Conservation (phyloP, 2,329 filamentous ascomycete genomes). For the Colletotrichum plurivorum region DNA sequence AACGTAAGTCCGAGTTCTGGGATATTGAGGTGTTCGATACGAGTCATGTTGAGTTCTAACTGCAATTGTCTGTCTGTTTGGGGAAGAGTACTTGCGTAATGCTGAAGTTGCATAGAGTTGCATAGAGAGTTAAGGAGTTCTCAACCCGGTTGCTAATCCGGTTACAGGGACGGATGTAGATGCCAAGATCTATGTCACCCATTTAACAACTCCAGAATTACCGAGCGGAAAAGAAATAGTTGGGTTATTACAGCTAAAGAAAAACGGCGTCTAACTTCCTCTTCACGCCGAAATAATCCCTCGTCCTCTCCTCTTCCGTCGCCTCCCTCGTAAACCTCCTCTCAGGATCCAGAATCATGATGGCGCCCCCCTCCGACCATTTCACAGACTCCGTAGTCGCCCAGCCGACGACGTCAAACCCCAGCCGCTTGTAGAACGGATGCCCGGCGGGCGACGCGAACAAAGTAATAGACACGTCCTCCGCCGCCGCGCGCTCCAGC, state of each 20-base stretch:
- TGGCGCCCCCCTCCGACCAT: neutral
- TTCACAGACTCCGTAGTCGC: neutral
- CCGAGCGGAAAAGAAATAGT: too few relatives aligned
- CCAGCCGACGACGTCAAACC: neutral
- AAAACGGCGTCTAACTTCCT: constrained; percentile 10
- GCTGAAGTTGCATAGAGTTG: too few relatives aligned
- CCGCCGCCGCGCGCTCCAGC: constrained; percentile 1
- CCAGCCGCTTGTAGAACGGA: constrained; percentile 7
- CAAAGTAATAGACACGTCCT: constrained; percentile 1
- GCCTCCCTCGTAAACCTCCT: neutral
- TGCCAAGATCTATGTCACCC: too few relatives aligned
- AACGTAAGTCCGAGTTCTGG: too few relatives aligned
- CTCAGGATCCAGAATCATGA: constrained; percentile 3
- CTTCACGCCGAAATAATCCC: neutral
- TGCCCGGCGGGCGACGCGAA: neutral
- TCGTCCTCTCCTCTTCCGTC: neutral
- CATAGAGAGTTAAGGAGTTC: too few relatives aligned
- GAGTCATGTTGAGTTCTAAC: too few relatives aligned
- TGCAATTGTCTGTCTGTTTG: too few relatives aligned
- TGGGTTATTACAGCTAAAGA: neutral
- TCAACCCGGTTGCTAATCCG: too few relatives aligned
- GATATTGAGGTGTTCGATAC: too few relatives aligned
- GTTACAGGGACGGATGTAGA: too few relatives aligned
- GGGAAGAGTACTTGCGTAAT: too few relatives aligned
- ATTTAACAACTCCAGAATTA: too few relatives aligned